Conservation (phyloP, 2,329 filamentous ascomycete species). For the Allantophomopsis cytisporea region DNA sequence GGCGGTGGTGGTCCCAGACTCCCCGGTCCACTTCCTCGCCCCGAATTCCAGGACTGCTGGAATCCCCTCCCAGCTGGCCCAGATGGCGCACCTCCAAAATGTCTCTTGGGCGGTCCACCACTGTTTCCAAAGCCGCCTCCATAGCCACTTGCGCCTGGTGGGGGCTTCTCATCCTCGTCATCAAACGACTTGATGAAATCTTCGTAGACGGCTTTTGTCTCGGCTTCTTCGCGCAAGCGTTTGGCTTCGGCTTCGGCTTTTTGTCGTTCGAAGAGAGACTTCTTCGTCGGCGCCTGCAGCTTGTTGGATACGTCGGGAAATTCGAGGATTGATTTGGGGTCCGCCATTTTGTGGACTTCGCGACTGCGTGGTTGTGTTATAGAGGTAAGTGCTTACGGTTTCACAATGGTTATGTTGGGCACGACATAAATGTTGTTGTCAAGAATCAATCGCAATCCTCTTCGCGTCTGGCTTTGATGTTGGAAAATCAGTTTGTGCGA, state of each 20-base stretch:
- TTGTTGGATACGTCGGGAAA: constrained; percentile 69
- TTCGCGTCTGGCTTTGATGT: too few relatives aligned
- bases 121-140: constrained; percentile 6
- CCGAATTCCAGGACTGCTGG: too few relatives aligned
- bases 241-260: constrained; percentile 86
- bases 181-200: constrained; percentile 78
- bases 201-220: constrained; percentile 75
- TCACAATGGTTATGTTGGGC: constrained; percentile 2
- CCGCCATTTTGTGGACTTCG: neutral
- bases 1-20: constrained; percentile 40
- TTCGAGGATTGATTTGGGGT: constrained; percentile 15
- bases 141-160: constrained; percentile 7
- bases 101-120: constrained; percentile 34
- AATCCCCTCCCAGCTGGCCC: constrained; percentile 14
- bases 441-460: too few relatives aligned
- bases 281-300: constrained; percentile 66
- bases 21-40: constrained; percentile 38
- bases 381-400: too few relatives aligned
- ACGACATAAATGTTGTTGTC: too few relatives aligned
- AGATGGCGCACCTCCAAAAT: constrained; percentile 34
- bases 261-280: constrained; percentile 79
- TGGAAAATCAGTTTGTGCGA: too few relatives aligned
- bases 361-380: too few relatives aligned
- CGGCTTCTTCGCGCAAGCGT: constrained; percentile 67
- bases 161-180: constrained; percentile 28